Base-by-base conservation (phyloP, 2,329 filamentous ascomycete genomes). In the Verticillium zaregamsianum region DNA sequence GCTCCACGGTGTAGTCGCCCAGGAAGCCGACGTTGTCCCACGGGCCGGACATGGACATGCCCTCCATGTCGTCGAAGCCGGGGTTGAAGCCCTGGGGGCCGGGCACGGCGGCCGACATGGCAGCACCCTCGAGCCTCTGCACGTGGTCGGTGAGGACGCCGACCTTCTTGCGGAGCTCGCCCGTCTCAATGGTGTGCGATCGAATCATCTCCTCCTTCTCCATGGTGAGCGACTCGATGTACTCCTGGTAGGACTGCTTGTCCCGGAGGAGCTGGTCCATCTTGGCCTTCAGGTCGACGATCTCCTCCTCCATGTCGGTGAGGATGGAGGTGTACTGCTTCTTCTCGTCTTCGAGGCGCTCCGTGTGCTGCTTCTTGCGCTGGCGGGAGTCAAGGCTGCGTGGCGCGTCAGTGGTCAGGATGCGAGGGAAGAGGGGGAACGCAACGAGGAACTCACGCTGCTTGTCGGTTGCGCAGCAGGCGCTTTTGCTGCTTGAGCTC, bases 401-500 rank as follows among this genome's bases (percentile, higher is more conserved):
- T 67, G 60, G 67, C 59, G 59, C 60, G 58, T 66, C 20, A 62
- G 39, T 28, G 23, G 20, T 40, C 32, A 33, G 12, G 3, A 35
- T 33, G 68, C 61, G 56, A 67, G 61, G 63, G 66, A 66, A 67
- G 68, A 70, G 65, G 69, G 35, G 40, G 37, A n/a, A n/a, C n/a
- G n/a, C n/a, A n/a, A 14, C 14, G 33, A 25, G 37, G 14, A 65
- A 85, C 90, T 82, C 88, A 97, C 92, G 95, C 95, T 77, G 95
- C 95, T 80, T 98, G 94, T 71, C 95, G 88, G 79, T 99, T 99
- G 72, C 95, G 87, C 66, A 99, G 82, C 65, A 99, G 82, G 64
- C 95, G 89, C 83, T 98, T 98, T 77, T 97, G 95, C 75, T 97
- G 93, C 86, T 99, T 99, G 71, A 99, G 84, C 79, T 98, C 93